Conservation (phyloP, 371 early-diverging fungal genomes). For the Haplosporangium sp. region DNA sequence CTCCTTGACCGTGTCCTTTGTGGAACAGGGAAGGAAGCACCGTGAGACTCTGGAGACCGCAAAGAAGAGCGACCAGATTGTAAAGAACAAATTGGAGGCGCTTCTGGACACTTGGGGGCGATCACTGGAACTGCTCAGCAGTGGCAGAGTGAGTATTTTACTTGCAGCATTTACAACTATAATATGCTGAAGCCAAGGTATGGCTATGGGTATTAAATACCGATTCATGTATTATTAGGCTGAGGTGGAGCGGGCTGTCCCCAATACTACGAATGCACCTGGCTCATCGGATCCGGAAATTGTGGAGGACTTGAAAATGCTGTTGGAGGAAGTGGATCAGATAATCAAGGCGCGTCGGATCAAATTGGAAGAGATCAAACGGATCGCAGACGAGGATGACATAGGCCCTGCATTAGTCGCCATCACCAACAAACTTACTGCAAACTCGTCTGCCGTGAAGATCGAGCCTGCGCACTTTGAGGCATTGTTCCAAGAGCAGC, state of each 20-base stretch:
- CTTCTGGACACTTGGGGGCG: slow-evolving; percentile 63
- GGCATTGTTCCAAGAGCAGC: slow-evolving; percentile 67
- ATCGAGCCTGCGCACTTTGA: slow-evolving; percentile 81
- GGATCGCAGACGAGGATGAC: slow-evolving; percentile 74
- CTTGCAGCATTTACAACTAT: background rate
- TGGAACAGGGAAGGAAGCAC: slow-evolving; percentile 69
- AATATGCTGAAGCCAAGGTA: too few species aligned
- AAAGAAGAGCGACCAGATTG: slow-evolving; percentile 72
- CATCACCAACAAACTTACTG: slow-evolving; percentile 60
- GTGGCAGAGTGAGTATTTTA: slow-evolving; percentile 47
- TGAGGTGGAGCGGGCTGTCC: slow-evolving; percentile 64
- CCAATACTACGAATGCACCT: slow-evolving; percentile 51
- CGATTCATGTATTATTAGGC: slow-evolving; percentile 41
- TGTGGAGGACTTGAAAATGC: slow-evolving; percentile 61
- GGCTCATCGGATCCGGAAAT: slow-evolving; percentile 61
- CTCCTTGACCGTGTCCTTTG: slow-evolving; percentile 68
- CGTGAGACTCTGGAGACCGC: slow-evolving; percentile 75
- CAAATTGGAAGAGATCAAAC: slow-evolving; percentile 66
- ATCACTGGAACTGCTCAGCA: slow-evolving; percentile 65
- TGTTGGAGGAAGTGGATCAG: slow-evolving; percentile 60
- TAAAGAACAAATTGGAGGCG: slow-evolving; percentile 71
- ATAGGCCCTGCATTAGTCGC: slow-evolving; percentile 63
- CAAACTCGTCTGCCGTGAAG: slow-evolving; percentile 68
- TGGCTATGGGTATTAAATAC: too few species aligned
- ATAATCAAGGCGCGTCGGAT: slow-evolving; percentile 64